Percentiles rank a stretch among this genome's conserved stretches.
phyloP scores from a whole-genome alignment of 1,139 yeast species.

The Candida mesenterica region DNA sequence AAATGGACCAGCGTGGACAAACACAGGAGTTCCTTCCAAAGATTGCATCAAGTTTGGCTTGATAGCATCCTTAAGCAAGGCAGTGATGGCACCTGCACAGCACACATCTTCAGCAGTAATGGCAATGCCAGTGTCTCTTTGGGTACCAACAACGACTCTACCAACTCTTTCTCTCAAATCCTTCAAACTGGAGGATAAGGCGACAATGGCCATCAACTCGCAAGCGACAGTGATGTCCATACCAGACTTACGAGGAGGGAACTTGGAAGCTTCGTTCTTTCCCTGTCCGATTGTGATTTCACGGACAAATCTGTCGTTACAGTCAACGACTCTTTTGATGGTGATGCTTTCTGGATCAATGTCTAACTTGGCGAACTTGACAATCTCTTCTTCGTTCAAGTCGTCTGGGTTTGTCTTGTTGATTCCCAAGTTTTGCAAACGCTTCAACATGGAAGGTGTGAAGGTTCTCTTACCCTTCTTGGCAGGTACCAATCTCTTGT shows the following conservation, averaged over 20 bases:
- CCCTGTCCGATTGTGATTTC: conserved; percentile 76
- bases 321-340: conserved; percentile 77
- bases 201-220: conserved; percentile 79
- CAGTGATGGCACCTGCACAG: conserved; percentile 79
- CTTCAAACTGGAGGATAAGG: conserved; percentile 61
- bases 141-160: conserved; percentile 67
- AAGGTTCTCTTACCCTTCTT: conserved; percentile 65
- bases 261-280: conserved; percentile 65
- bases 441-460: conserved; percentile 64
- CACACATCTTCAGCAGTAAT: conserved; percentile 79
- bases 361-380: conserved; percentile 60
- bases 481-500: conserved; percentile 67
- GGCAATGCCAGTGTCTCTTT: conserved; percentile 55
- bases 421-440: conserved; percentile 65
- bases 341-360: conserved; percentile 74
- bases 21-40: conserved; percentile 80
- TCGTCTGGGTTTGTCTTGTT: conserved; percentile 66
- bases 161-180: conserved; percentile 74
- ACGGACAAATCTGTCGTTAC: conserved; percentile 75
- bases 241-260: conserved; percentile 68
- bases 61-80: conserved; percentile 74
- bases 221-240: conserved; percentile 83
- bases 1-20: conserved; percentile 85
- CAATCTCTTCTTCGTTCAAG: conserved; percentile 63
- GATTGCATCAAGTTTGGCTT: conserved; percentile 86